Evolutionary conservation across 768 basidiomycete genomes (phyloP), one percentile per base, ranked within the genome.

Genomic region (Candolleomyces eurysporus): DNA sequence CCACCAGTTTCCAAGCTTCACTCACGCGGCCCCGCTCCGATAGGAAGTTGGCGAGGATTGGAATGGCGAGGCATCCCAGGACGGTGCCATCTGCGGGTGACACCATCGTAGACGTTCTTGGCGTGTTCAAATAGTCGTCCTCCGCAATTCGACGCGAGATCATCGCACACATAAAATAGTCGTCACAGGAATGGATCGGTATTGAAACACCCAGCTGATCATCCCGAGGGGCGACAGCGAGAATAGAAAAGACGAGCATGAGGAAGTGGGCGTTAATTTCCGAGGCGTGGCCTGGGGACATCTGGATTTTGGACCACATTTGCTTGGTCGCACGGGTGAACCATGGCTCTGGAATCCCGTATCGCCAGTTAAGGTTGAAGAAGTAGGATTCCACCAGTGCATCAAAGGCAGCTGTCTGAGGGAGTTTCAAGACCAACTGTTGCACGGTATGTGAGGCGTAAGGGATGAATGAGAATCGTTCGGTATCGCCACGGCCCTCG

Each of bases 191-290:
- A 31, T 42, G 22, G 9, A 56, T 39, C 8, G 52, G 21, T 13
- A 53, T 31, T 19, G 40, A 56, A 3, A 43, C 54, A 11, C 40
- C 54, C 19, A 56, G 19, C 40, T 56, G 39, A 16, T 56, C 54
- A 22, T 56, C 54, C 55, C 65, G 65, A 5, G 79, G 79, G 8
- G 79, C 73, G 45, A 76, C 73, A 11, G 82, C 80, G 48, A 83
- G 70, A 40, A 83, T 73, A 16, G 81, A 74, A 62, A 82, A 84
- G n/a, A 84, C 61, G 1, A 85, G 75, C 19, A 73, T 76, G 16
- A 84, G 67, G 81, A 82, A 84, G 66, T 83, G 76, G 17, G 79
- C 73, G 63, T 83, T 84, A 66, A 83, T 72, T 53, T 78, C 75
- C 21, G 75, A 67, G 60, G 69, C 26, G 65, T 68, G n/a, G 64